Base-by-base conservation (phyloP, 2,329 filamentous ascomycete species). In the Neodidymelliopsis sp. region DNA sequence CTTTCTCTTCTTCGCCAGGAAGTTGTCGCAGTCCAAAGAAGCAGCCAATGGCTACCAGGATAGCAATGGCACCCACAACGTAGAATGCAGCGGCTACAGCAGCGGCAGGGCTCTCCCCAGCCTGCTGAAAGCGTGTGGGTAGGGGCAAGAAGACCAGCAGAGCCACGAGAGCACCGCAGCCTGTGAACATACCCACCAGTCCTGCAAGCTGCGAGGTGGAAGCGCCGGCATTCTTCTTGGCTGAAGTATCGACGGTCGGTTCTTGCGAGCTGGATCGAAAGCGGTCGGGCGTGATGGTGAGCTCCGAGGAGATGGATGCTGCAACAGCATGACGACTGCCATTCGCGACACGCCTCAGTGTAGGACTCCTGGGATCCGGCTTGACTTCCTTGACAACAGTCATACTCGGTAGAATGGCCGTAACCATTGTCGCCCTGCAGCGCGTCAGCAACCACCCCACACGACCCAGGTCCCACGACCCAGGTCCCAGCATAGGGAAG, bases 131-230 rank as follows among this genome's bases (percentile, higher is more conserved):
- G 24, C 82, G 82, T 2, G 91, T 88, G 0, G 94, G 94, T 13
- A 99, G 81, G 5, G 93, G 94, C 11, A 99, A 80, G 67, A 99
- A 97, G 24, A 94, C 66, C 0, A 79, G 74, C 22, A 99, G 78
- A 9, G 94, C 91, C 4, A 99, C 81, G 4, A 99, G 80, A 11
- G 94, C 94, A 52, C 94, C 94, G 63, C 90, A 90, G 18, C 94
- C 94, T 6, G 94, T 96, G 69, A 95, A 96, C 49, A 96, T 79
- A 4, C 94, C 94, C 4, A 99, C 94, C 39, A 92, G 85, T 0
- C 94, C 94, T 12, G 94, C 93, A 19, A 99, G 81, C 53, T 84
- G 79, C 27, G 82, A 82, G 22, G 82, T 83, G 6, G 81, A 79
- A 29, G 70, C 67, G 6, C 55, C 59, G 3, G 54, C 63, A 30